Conservation (phyloP, 495 filamentous ascomycete genomes). For the Neurospora sp. region DNA sequence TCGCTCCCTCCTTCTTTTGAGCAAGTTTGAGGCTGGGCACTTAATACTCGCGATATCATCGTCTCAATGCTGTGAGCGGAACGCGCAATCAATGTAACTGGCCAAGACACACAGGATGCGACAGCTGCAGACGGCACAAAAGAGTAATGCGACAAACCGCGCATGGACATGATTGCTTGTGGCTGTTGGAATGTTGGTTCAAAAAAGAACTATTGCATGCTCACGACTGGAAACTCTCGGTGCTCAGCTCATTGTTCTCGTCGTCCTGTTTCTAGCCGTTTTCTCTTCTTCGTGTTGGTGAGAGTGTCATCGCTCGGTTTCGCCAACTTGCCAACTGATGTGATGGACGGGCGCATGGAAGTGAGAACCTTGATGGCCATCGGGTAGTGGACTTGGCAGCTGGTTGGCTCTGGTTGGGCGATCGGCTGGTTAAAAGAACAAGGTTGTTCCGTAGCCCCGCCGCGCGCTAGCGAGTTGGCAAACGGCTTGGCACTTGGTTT, state of each 20-base stretch:
- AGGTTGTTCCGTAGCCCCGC: background rate
- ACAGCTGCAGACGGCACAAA: background rate
- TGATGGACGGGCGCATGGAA: background rate
- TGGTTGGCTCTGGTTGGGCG: background rate
- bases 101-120: background rate
- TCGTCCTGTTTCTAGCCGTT: background rate
- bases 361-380: background rate
- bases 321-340: background rate
- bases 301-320: background rate
- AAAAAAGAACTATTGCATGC: background rate
- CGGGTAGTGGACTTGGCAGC: background rate
- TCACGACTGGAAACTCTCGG: background rate
- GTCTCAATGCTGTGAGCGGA: background rate
- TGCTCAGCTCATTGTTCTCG: background rate
- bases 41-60: background rate
- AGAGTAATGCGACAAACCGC: background rate
- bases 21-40: background rate
- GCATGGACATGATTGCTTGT: background rate
- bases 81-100: background rate
- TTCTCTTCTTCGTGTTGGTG: constrained; percentile 10
- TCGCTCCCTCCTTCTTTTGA: constrained; percentile 7
- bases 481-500: background rate
- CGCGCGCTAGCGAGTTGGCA: background rate
- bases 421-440: background rate
- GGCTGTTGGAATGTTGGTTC: background rate